phyloP scores from a whole-genome alignment of 2,329 filamentous ascomycete genomes.

The Microsporum ferrugineum region DNA sequence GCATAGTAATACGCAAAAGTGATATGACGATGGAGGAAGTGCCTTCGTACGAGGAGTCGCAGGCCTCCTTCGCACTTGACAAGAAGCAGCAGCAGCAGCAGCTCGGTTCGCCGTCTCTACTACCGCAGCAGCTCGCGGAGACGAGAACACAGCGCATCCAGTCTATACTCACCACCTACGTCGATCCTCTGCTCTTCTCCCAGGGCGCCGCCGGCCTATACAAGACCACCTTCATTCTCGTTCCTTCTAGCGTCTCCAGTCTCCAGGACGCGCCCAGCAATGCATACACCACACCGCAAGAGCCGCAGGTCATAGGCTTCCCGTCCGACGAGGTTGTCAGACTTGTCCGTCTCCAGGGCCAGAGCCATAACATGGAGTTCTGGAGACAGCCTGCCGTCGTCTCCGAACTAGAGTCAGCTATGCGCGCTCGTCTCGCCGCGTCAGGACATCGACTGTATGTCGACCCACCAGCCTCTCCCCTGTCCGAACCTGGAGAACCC shows the following conservation, averaged over 20 bases:
- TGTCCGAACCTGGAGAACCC: not conserved
- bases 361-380: conserved; percentile 33
- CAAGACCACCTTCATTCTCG: conserved; percentile 34
- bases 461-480: not conserved
- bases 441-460: conserved; percentile 16
- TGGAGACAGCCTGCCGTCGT: conserved; percentile 34
- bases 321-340: conserved; percentile 29
- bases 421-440: conserved; percentile 22
- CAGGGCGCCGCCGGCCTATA: conserved; percentile 33
- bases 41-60: conserved; percentile 27
- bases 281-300: conserved; percentile 14
- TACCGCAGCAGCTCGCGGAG: conserved; percentile 24
- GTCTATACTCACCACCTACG: conserved; percentile 28
- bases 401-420: conserved; percentile 27
- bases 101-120: not conserved
- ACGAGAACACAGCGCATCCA: conserved; percentile 32
- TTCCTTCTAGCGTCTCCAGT: conserved; percentile 33
- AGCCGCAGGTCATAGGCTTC: conserved; percentile 31
- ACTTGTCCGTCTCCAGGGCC: conserved; percentile 30
- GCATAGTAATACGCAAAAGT: not conserved
- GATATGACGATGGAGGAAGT: conserved; percentile 16
- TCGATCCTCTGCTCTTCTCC: conserved; percentile 32
- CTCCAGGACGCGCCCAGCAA: conserved; percentile 17
- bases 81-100: not conserved
- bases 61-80: conserved; percentile 6